A percentile compares a stretch with the other conserved stretches of the same genome.
These are phyloP conservation scores for Monosporascus cannonballus DNA, from an alignment of 2,329 filamentous ascomycete species.

Conservation along the genomic window DNA sequence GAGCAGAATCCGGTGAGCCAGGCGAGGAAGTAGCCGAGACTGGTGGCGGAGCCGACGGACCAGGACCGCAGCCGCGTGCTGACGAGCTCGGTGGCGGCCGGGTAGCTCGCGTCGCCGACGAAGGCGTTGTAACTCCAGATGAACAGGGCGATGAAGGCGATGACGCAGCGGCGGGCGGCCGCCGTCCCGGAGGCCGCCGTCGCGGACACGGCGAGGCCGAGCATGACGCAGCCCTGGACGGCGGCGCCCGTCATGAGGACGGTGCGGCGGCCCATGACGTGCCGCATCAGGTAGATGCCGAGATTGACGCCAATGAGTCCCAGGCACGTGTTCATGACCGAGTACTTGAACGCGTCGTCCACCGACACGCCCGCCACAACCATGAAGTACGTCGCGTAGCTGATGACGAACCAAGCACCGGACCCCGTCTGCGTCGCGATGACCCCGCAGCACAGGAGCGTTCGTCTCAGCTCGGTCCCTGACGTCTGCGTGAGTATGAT, in stretches of 20 bases:
- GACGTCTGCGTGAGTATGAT: not conserved
- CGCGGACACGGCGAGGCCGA: constrained; percentile 33
- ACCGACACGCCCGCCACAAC: constrained; percentile 33
- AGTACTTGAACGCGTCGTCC: constrained; percentile 40
- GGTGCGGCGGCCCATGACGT: constrained; percentile 38
- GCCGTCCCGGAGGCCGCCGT: constrained; percentile 21
- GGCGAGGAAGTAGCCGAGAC: constrained; percentile 40
- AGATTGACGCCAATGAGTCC: constrained; percentile 42
- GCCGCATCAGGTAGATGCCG: constrained; percentile 42
- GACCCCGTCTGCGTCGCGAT: constrained; percentile 38
- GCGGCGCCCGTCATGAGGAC: constrained; percentile 41
- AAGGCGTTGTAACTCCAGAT: constrained; percentile 31
- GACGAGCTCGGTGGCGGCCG: constrained; percentile 36
- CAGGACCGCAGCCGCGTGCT: constrained; percentile 38
- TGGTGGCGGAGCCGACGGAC: constrained; percentile 43
- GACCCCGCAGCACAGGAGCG: constrained; percentile 41
- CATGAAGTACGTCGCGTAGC: constrained; percentile 44
- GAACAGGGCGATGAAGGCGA: constrained; percentile 30
- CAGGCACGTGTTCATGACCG: constrained; percentile 43
- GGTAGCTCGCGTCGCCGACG: constrained; percentile 34
- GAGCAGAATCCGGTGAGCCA: constrained; percentile 28
- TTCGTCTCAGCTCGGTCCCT: constrained; percentile 41
- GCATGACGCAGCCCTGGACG: constrained; percentile 36
- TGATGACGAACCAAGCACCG: constrained; percentile 45
- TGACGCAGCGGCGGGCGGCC: constrained; percentile 25